Evolutionary conservation across 225 moss, liverwort and hornwort genomes (phyloP), one percentile per base, ranked within the genome.

Genomic region (Bryum argenteum): DNA sequence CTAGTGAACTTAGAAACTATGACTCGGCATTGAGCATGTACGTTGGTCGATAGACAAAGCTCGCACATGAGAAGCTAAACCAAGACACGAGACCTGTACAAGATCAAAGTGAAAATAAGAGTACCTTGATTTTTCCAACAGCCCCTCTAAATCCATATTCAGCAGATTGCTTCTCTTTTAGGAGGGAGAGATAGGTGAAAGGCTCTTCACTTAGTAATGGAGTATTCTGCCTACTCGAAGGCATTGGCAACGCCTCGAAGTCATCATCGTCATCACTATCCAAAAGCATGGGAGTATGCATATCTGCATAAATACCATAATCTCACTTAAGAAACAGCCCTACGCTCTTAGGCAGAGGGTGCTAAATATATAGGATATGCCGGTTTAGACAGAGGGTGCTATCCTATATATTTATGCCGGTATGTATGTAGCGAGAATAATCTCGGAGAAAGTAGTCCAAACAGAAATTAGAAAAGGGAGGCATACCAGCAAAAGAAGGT

Each of bases 111-210:
- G 38, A 40, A 61, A 67, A 39, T 42, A 23, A 72, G 39, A 15
- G 23, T 81, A 96, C 96, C 96, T 93, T 91, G 40, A 96, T 85
- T 85, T 81, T 93, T 19, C 91, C 91, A 69, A 83, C 72, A 42
- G 72, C 80, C 41, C 67, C 69, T 10, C 62, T 65, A 51, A 52
- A 69, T 48, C 69, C 82, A 55, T 55, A 61, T 48, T 72, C 80
- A 26, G 62, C 59, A 44, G 73, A 75, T 45, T 70, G 75, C 67
- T 74, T 84, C 41, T 84, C 90, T 70, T 91, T 88, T 38, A 96
- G 61, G n/a, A 82, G 53, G 17, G 88, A 76, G 28, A 96, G 82
- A 77, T 93, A 96, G n/a, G 87, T 91, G 67, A 93, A 93, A 63
- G 93, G 91, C 33, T 76, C 58, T 71, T 82, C 87, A 75, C 56